Percentiles rank a stretch among this genome's conserved stretches.
Evolutionary conservation across 768 basidiomycete genomes (phyloP).

Genomic region (Pleurotus tuber-regium): DNA sequence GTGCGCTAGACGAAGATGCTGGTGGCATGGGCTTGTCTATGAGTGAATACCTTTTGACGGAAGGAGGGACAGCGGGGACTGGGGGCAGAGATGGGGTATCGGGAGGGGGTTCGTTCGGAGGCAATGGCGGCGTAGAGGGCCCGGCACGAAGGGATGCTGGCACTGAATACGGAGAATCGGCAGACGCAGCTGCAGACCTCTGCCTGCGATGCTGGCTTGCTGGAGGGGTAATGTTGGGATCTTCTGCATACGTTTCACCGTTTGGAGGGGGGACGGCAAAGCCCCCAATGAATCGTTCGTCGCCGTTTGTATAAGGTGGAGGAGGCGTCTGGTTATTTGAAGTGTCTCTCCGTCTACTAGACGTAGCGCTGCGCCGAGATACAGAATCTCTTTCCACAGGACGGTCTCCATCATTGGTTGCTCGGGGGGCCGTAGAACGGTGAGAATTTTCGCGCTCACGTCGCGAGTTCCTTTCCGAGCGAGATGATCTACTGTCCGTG

Average conservation of each 20-base stretch:
- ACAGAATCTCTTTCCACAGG: conserved; percentile 35
- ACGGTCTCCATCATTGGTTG: conserved; percentile 36
- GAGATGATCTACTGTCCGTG: conserved; percentile 59
- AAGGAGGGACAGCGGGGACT: conserved; percentile 52
- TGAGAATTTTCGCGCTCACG: conserved; percentile 43
- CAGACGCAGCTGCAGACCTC: conserved; percentile 12
- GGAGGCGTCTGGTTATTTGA: not conserved
- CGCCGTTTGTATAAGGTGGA: conserved; percentile 22
- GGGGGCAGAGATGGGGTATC: conserved; percentile 22
- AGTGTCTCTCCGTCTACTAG: conserved; percentile 35
- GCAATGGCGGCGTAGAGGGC: conserved; percentile 17
- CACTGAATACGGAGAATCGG: conserved; percentile 14
- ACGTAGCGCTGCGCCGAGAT: conserved; percentile 35
- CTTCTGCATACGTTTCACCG: conserved; percentile 16
- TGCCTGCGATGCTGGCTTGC: conserved; percentile 18
- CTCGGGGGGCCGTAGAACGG: conserved; percentile 47
- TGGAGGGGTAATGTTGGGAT: conserved; percentile 8
- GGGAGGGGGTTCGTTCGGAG: conserved; percentile 7
- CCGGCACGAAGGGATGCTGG: conserved; percentile 18
- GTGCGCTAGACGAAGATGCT: conserved; percentile 36
- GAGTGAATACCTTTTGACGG: conserved; percentile 76
- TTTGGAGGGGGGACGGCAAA: conserved; percentile 30
- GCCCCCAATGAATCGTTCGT: conserved; percentile 51
- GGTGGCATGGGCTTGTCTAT: conserved; percentile 62
- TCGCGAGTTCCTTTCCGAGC: conserved; percentile 38